Base-by-base conservation (phyloP, 164 flowering plant species). In the Magnolia officinalis region DNA sequence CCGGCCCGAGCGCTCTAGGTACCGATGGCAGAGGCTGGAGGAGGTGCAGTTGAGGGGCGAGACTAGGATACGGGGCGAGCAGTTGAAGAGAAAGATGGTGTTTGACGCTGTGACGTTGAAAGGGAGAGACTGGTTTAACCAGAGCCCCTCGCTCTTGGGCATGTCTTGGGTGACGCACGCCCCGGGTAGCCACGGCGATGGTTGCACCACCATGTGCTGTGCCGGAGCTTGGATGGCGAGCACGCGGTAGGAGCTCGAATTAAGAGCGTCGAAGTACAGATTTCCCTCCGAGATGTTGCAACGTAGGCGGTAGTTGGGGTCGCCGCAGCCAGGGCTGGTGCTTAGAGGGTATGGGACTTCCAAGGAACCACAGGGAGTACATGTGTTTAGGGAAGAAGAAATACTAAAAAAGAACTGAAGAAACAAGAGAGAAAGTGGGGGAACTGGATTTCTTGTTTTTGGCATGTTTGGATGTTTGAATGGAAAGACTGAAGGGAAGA, bases 291-390 rank as follows among this genome's bases (percentile, higher is more conserved):
- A 68, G n/a, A 76, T 50, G 72, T 88, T 88, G 64, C 92, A 89
- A 6, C 82, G 91, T 14, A 90, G 81, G 64, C 79, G 58, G 79
- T 88, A 89, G 13, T 71, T 75, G 8, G 87, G 81, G 68, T 89
- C 84, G 50, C 92, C 94, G 68, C 92, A 90, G 74, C 70, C 76
- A 45, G 88, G 76, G 69, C 71, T 72, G 10, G 95, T 91, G 82
- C 95, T 89, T 29, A 91, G 77, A 31, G 91, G 90, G 80, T 89
- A 91, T 18, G 95, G 92, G 58, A 91, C 88, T 74, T 81, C 50
- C 49, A 83, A 78, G 74, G 85, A 74, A 55, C 95, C 95, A 79
- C 92, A 89, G 73, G 72, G 80, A 9, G 89, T 86, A 67, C 95
- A 91, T n/a, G 78, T 66, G 51, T 65, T 77, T 67, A 67, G 75